Base-by-base conservation (phyloP, 371 early-diverging fungal genomes). In the Mucor indicus region DNA sequence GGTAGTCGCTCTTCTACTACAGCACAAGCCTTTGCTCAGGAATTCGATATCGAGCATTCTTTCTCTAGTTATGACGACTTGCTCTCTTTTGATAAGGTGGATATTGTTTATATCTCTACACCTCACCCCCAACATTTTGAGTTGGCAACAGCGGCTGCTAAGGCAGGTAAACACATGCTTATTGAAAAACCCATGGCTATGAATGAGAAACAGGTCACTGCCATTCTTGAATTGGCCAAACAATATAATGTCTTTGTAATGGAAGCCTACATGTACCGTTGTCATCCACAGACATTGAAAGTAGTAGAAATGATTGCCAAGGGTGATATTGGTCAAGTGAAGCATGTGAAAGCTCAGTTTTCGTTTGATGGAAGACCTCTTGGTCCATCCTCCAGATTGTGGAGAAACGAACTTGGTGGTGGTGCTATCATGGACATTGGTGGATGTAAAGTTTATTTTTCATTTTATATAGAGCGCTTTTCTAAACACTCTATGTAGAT, bases 261-360 rank as follows among this genome's bases (percentile, higher is more conserved):
- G 75, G 75, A 75, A 33, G 75, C 72, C 1, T 75, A 72, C 40
- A 75, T 75, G 75, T 75, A 75, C 33, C 69, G 72, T 0, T 72
- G 72, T 22, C 75, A 75, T 32, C 75, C 75, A 20, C 75, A 72
- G 20, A 75, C 72, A 3, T 24, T 36, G 0, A 64, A 69, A 16
- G 12, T 67, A 4, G 60, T 58, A 1, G 59, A 72, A 10, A 19
- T 67, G 23, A 39, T 75, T 36, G 36, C 54, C n/a, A 44, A 53
- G 0, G 69, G 64, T 5, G 52, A 31, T 21, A 55, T 75, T 37
- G 75, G 75, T 4, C 33, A 63, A 16, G 65, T 75, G 43, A 71
- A 75, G 25, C 25, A 65, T 4, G 51, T 75, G 1, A 56, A 61
- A 9, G 75, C 72, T 10, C 62, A 50, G 27, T 72, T 75, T 38